Evolutionary conservation across 176 grass and related monocot species (phyloP), one percentile per base, ranked within the genome.

Genomic region (Eremochloa ophiuroides): DNA sequence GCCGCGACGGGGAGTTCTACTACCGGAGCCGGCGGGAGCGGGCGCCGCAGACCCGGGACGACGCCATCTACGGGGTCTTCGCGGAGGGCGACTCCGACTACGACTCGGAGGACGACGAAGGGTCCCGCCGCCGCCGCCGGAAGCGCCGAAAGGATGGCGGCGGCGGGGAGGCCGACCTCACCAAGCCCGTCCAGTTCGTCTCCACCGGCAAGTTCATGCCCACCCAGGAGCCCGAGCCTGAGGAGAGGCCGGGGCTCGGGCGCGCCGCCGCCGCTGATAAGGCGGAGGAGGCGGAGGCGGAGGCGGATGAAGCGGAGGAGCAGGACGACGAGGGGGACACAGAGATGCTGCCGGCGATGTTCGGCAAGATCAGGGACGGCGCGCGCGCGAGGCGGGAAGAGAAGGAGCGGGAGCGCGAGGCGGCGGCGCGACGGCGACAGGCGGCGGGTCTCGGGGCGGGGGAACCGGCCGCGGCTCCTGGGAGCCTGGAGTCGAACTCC

Each of bases 1-100:
- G 60, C 59, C 80, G 90, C 61, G 95, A 94, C 60, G 92, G 88
- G 33, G 95, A 94, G 85, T 94, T 94, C 88, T 94, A 83, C 78
- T 93, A 91, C 80, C 30, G 40, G 62, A 42, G 39, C 60, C 83
- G 87, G 43, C 91, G 91, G 50, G 84, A 93, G 86, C 88, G 86
- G 2, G 59, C 84, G 20, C 50, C 66, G 16, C 92, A 93, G 86
- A 83, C 88, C 26, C 84, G 80, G 17, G 95, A 98, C 58, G 92
- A 93, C 71, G 69, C 81, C 43, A 34, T 98, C 81, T 91, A 94
- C 66, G 92, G 95, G n/a, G 80, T 85, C 14, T 93, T 97, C 78
- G 94, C 79, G 66, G 88, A 82, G 27, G 87, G 84, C 4, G 81
- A 80, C 76, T 88, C 80, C 47, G 93, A 85, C 67, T 90, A 75